phyloP scores from a whole-genome alignment of 1,139 yeast genomes.

The Diutina mesorugosa region DNA sequence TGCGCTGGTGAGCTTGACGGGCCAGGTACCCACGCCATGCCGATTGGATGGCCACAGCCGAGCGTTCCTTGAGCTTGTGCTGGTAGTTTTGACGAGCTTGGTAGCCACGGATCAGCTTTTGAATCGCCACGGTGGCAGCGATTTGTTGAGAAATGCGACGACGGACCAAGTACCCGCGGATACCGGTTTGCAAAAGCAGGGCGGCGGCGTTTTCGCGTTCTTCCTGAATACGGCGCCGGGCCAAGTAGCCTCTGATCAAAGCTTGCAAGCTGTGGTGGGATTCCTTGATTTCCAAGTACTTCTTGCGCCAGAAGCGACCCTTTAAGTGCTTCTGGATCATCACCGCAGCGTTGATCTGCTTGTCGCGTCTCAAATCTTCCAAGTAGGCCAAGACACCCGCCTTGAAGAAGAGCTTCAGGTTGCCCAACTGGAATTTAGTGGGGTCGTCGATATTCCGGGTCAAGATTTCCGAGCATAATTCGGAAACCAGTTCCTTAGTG shows the following conservation, averaged over 20 bases:
- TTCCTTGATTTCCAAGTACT: slow-evolving; percentile 39
- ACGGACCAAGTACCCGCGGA: slow-evolving; percentile 56
- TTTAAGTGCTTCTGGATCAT: slow-evolving; percentile 80
- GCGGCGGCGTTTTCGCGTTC: slow-evolving; percentile 60
- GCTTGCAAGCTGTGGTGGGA: slow-evolving; percentile 52
- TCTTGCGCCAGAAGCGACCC: slow-evolving; percentile 49
- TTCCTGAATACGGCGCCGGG: slow-evolving; percentile 43
- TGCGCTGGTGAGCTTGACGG: slow-evolving; percentile 28
- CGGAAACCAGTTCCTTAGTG: slow-evolving; percentile 45
- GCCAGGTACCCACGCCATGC: slow-evolving; percentile 46
- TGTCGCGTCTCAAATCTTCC: slow-evolving; percentile 75
- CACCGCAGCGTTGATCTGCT: slow-evolving; percentile 65
- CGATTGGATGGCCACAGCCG: slow-evolving; percentile 64
- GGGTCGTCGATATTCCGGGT: slow-evolving; percentile 44
- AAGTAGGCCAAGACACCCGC: slow-evolving; percentile 92
- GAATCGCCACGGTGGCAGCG: slow-evolving; percentile 44
- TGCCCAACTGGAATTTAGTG: slow-evolving; percentile 75
- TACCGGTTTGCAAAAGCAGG: slow-evolving; percentile 52
- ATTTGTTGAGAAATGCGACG: slow-evolving; percentile 29
- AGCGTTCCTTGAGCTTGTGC: slow-evolving; percentile 33
- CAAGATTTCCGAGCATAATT: slow-evolving; percentile 57
- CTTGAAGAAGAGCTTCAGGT: slow-evolving; percentile 86
- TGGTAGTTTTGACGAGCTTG: slow-evolving; percentile 39
- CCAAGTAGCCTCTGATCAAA: slow-evolving; percentile 46
- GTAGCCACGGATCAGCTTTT: slow-evolving; percentile 57